Evolutionary conservation across 805 yeast species (phyloP).

Genomic region (Pichia californica): DNA sequence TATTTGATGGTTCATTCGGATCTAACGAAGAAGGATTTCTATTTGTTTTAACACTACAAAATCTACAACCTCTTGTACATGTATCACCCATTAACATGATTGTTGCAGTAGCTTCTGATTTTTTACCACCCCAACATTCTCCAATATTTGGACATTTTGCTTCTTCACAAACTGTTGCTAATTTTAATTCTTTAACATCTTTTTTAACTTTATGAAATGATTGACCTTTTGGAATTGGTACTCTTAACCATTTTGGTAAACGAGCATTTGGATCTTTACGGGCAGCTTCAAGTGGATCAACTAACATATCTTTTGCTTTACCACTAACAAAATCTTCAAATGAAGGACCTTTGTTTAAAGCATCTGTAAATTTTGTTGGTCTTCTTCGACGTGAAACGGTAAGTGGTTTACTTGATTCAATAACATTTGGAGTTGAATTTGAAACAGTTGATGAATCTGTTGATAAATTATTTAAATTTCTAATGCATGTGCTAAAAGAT

Average conservation of each 20-base stretch:
- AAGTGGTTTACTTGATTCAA: not conserved
- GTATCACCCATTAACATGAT: conserved; percentile 98
- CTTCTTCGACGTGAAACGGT: conserved; percentile 36
- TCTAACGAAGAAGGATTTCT: conserved; percentile 84
- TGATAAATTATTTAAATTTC: not conserved
- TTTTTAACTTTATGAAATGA: conserved; percentile 72
- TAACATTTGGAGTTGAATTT: not conserved
- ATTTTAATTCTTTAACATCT: conserved; percentile 80
- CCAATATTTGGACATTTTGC: conserved; percentile 99
- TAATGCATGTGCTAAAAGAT: not conserved
- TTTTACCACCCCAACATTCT: conserved; percentile 98
- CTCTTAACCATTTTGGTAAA: conserved; percentile 90
- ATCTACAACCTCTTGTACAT: conserved; percentile 98
- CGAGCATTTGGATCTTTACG: conserved; percentile 63
- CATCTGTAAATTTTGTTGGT: conserved; percentile 43
- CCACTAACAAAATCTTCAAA: conserved; percentile 89
- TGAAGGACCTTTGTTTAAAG: conserved; percentile 76
- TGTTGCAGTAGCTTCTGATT: conserved; percentile 92
- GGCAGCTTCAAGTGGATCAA: conserved; percentile 76
- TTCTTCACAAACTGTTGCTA: conserved; percentile 96
- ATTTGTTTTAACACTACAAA: conserved; percentile 93
- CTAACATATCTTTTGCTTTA: conserved; percentile 56
- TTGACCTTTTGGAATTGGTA: conserved; percentile 94
- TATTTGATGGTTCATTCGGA: conserved; percentile 94
- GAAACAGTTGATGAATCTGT: not conserved